These are phyloP conservation scores for Ascoidea tarda DNA, from an alignment of 805 yeast species.

Conservation along the genomic window DNA sequence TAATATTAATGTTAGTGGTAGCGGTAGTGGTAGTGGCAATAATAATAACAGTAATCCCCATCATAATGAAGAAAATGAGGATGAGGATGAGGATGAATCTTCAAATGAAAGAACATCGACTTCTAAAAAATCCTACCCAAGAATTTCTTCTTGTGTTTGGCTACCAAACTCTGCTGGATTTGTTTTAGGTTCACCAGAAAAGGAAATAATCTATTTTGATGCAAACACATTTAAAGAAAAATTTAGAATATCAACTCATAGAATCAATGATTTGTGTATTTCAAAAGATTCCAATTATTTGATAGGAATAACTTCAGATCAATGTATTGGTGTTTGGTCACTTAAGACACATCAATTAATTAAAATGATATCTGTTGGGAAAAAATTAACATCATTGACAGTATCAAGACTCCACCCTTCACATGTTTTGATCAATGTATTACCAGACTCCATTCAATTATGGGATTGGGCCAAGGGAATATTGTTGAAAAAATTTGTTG, in stretches of 20 bases:
- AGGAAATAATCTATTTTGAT: constrained; percentile 38
- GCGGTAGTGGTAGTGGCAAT: constrained; percentile 5
- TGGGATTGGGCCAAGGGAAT: constrained; percentile 59
- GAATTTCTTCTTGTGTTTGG: constrained; percentile 57
- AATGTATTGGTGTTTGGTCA: constrained; percentile 46
- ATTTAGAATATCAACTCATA: constrained; percentile 19
- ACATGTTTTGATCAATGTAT: constrained; percentile 45
- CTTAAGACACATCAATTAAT: constrained; percentile 25
- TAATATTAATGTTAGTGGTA: constrained; percentile 2
- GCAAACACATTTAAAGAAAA: constrained; percentile 16
- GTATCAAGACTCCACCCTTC: constrained; percentile 39
- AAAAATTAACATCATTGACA: constrained; percentile 50
- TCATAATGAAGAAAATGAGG: neutral
- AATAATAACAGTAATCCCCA: too few relatives aligned
- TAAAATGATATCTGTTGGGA: constrained; percentile 35
- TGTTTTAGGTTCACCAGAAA: constrained; percentile 68
- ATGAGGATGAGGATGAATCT: neutral
- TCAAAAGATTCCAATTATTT: constrained; percentile 48
- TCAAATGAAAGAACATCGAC: too few relatives aligned
- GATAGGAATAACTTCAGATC: constrained; percentile 51
- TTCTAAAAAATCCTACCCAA: constrained; percentile 8
- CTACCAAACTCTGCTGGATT: constrained; percentile 41
- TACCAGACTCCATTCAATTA: constrained; percentile 64
- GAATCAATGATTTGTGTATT: constrained; percentile 59
- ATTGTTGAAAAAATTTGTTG: constrained; percentile 49